These are phyloP conservation scores for Sicyos edulis DNA, from an alignment of 306 rosid species.

Conservation along the genomic window DNA sequence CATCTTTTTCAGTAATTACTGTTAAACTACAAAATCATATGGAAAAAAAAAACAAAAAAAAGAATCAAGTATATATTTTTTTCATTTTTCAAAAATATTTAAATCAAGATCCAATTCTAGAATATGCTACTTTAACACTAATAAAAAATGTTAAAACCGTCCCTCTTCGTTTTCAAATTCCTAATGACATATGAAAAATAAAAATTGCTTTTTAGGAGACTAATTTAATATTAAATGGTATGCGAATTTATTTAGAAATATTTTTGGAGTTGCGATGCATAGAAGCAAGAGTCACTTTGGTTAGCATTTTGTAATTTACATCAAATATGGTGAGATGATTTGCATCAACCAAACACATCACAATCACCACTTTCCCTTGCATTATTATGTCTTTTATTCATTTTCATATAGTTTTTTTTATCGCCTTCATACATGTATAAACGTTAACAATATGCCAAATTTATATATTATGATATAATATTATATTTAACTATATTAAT, in stretches of 20 bases:
- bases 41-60: too few relatives aligned
- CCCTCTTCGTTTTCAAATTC: not conserved
- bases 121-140: too few relatives aligned
- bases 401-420: not conserved
- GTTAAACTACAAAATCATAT: too few relatives aligned
- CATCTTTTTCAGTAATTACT: too few relatives aligned
- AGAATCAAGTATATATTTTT: too few relatives aligned
- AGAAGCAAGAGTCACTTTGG: conserved; percentile 78
- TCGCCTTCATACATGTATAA: conserved; percentile 24
- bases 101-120: too few relatives aligned
- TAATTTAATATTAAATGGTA: conserved; percentile 23
- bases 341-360: conserved; percentile 49
- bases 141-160: too few relatives aligned
- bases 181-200: not conserved
- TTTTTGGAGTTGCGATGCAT: conserved; percentile 88
- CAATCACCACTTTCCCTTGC: conserved; percentile 24
- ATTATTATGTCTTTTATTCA: conserved; percentile 14
- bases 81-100: too few relatives aligned
- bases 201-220: conserved; percentile 24
- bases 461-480: not conserved
- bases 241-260: conserved; percentile 54
- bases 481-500: not conserved
- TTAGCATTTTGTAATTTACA: conserved; percentile 37
- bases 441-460: conserved; percentile 22
- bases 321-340: conserved; percentile 69